phyloP scores from a whole-genome alignment of 1,139 yeast genomes.

The Spencermartinsiella ligniputridi region DNA sequence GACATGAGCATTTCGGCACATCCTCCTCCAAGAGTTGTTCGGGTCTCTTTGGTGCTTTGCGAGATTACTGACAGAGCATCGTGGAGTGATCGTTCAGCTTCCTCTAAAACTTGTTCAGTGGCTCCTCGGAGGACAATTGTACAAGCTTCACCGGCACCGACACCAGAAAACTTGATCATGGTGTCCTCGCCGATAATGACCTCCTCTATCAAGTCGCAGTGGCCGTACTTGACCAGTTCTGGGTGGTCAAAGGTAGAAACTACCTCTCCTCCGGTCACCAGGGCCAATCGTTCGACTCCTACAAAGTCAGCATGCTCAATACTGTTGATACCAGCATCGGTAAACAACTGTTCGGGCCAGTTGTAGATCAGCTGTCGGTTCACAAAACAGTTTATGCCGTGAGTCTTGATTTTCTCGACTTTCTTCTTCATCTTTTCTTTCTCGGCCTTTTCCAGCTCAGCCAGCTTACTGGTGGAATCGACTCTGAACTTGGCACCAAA shows the following conservation, averaged over 20 bases:
- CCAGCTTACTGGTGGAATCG: slow-evolving; percentile 89
- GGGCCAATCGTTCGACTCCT: slow-evolving; percentile 93
- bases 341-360: slow-evolving; percentile 93
- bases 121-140: slow-evolving; percentile 96
- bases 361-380: slow-evolving; percentile 96
- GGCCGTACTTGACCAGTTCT: slow-evolving; percentile 77
- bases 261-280: slow-evolving; percentile 98
- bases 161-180: slow-evolving; percentile 85
- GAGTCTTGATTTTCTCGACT: slow-evolving; percentile 79
- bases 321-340: slow-evolving; percentile 82
- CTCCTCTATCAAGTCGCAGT: slow-evolving; percentile 88
- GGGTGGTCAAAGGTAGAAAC: slow-evolving; percentile 95
- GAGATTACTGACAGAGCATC: slow-evolving; percentile 95
- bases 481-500: slow-evolving; percentile 98
- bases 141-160: slow-evolving; percentile 94
- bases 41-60: slow-evolving; percentile 92
- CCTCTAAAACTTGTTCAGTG: slow-evolving; percentile 91
- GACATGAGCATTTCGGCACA: slow-evolving; percentile 98
- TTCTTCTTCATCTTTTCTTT: slow-evolving; percentile 86
- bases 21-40: slow-evolving; percentile 96
- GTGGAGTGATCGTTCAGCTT: slow-evolving; percentile 95
- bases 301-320: slow-evolving; percentile 99
- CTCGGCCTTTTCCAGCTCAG: slow-evolving; percentile 95
- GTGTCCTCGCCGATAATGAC: slow-evolving; percentile 87
- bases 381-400: slow-evolving; percentile 83